Base-by-base conservation (phyloP, 768 basidiomycete species). In the Podaxis sp. region DNA sequence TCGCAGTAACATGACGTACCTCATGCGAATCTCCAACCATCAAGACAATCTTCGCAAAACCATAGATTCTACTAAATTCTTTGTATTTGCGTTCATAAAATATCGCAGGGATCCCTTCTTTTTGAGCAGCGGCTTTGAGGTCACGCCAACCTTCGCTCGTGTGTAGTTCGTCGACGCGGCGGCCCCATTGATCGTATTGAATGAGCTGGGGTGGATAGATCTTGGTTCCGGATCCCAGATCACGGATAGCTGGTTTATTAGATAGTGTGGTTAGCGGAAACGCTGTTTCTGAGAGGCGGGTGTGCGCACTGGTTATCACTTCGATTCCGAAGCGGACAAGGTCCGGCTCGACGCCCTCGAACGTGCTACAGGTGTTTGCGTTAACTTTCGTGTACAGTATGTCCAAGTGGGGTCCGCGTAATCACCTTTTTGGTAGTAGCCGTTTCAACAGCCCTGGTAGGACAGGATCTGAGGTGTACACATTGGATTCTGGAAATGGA, bases 101-200 rank as follows among this genome's bases (percentile, higher is more conserved):
- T 52, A 89, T 88, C 11, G 79, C 84, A 1, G 88, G 82, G 19
- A 88, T 69, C 8, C 91, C 91, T 71, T 89, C 88, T 58, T 79
- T 76, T 66, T 88, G 84, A 37, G 81, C 79, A 25, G 85, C 68
- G 0, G 80, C 83, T 71, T 90, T 91, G 65, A 93, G 76, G 19
- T 76, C 77, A 13, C 86, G 77, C 91, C 91, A 93, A 0, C 85
- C 88, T 68, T 91, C 89, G 17, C 86, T 87, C 1, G 89, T 90
- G 41, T 85, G 77, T 0, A 94, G 80, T 3, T 75, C 72, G 70
- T 93, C 90, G 7, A 91, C 74, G 24, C 80, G 71, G 11, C 86
- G 82, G 0, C 90, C 90, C 86, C 85, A 92, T 65, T 90, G 85
- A 67, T 91, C 79, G 68, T 90, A 93, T 71, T 92, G 91, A 0